Base-by-base conservation (phyloP, 164 flowering plant species). In the Chimonanthus praecox region DNA sequence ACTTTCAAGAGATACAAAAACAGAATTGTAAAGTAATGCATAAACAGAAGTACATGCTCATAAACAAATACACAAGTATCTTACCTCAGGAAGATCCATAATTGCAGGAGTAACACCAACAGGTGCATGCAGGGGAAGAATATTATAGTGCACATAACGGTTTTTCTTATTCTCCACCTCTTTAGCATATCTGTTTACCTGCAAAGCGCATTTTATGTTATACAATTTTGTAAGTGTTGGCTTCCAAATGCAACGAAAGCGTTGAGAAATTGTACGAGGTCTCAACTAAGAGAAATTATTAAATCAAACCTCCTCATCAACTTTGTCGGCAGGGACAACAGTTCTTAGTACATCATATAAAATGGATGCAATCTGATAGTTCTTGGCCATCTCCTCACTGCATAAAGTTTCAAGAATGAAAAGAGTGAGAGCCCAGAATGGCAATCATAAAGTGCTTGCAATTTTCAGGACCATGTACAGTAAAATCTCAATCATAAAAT, bases 301-400 rank as follows among this genome's bases (percentile, higher is more conserved):
- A 58, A 58, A 46, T 15, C 85, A 75, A 70, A 94, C 99, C 97
- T 89, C 80, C 0, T 80, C 85, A 18, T 87, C 97, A 80, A 92
- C 71, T 81, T 82, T 87, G 49, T 74, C 47, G 13, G 76, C 0
- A 74, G 91, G 90, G 45, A 89, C 95, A 68, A 94, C 89, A 44
- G 92, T 83, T 81, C 54, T 86, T 78, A 94, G 80, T 60, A 90
- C 98, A 82, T 96, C 97, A 82, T 89, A 90, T 69, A 96, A 80
- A 10, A 94, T 96, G 10, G 91, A 79, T 18, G 97, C 97, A 68
- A 90, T 91, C 80, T 90, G 99, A 83, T 82, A 87, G 64, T 88
- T 80, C 84, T 89, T 94, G 47, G 97, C 95, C 94, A 94, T 94
- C 84, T 96, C 97, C 83, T 92, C 97, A 80, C 99, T 96, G 63